Conservation (phyloP, 257 asterid species). For the Solanum tarapatanum region DNA sequence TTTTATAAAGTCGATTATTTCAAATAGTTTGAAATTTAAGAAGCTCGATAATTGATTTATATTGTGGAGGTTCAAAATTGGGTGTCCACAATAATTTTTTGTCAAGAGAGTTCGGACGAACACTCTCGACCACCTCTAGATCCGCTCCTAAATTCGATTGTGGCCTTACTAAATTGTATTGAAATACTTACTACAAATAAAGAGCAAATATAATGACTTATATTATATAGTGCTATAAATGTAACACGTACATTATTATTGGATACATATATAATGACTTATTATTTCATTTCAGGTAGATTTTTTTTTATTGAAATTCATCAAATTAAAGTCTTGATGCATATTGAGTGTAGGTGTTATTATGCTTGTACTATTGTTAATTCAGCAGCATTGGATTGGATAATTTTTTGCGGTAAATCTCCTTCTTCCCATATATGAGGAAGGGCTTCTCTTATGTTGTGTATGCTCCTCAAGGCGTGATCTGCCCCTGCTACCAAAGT, state of each 20-base stretch:
- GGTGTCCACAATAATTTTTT: no score
- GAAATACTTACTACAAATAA: not conserved
- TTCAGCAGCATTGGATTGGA: conserved; percentile 40
- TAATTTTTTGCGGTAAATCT: conserved; percentile 20
- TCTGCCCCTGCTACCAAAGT: conserved; percentile 68
- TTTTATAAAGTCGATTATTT: no score
- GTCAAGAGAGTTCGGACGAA: no score
- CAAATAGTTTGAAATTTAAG: no score
- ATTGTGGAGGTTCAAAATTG: no score
- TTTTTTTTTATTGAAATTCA: not conserved
- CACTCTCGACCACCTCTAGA: no score
- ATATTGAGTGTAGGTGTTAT: not conserved
- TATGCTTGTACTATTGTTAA: not conserved
- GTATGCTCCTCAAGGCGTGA: conserved; percentile 71
- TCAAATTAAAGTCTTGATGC: not conserved
- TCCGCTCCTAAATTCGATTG: no score
- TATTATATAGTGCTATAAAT: not conserved
- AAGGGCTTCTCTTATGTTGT: conserved; percentile 69
- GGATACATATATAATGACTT: not conserved
- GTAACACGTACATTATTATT: not conserved
- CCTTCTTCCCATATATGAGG: conserved; percentile 83
- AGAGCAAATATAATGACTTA: not conserved
- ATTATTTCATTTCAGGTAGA: not conserved
- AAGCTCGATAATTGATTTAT: no score
- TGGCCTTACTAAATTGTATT: not conserved